Conservation (phyloP, 495 filamentous ascomycete species). For the Opeltia flavorubescens region DNA sequence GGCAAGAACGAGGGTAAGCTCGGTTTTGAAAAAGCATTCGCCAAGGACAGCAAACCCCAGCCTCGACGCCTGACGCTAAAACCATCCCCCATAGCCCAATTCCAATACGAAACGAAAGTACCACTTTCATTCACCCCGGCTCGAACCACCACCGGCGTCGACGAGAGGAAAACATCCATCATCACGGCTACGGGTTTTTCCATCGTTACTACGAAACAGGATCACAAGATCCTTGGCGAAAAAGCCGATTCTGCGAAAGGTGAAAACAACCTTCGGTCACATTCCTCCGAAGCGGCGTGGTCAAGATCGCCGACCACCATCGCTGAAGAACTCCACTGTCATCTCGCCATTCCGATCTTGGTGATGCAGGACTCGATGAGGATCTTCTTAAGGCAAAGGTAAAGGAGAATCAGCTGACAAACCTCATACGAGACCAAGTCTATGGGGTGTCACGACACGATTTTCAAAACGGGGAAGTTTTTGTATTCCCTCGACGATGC, state of each 20-base stretch:
- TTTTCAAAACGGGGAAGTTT: no score
- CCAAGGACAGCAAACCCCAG: slow-evolving; percentile 83
- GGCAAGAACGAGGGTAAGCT: slow-evolving; percentile 97
- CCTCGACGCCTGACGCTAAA: slow-evolving; percentile 79
- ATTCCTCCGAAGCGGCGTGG: no score
- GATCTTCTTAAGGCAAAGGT: no score
- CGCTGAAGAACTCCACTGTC: no score
- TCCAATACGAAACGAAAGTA: slow-evolving; percentile 83
- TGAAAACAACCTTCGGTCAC: no score
- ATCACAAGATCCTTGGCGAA: slow-evolving; percentile 66
- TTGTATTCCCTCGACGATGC: no score
- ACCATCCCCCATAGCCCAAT: slow-evolving; percentile 86
- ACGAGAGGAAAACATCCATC: slow-evolving; percentile 71
- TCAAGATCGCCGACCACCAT: no score
- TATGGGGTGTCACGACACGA: no score
- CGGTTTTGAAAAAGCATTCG: slow-evolving; percentile 87
- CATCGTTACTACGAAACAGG: slow-evolving; percentile 90
- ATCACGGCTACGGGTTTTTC: slow-evolving; percentile 96
- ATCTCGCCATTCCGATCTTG: no score
- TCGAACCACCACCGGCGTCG: slow-evolving; percentile 83
- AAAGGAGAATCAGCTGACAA: no score
- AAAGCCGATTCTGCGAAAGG: slow-evolving; percentile 75
- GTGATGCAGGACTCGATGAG: no score
- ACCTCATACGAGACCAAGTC: no score
- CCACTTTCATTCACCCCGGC: slow-evolving; percentile 80